These are phyloP conservation scores for Tephrocybe sp. DNA, from an alignment of 768 basidiomycete species.

Conservation along the genomic window DNA sequence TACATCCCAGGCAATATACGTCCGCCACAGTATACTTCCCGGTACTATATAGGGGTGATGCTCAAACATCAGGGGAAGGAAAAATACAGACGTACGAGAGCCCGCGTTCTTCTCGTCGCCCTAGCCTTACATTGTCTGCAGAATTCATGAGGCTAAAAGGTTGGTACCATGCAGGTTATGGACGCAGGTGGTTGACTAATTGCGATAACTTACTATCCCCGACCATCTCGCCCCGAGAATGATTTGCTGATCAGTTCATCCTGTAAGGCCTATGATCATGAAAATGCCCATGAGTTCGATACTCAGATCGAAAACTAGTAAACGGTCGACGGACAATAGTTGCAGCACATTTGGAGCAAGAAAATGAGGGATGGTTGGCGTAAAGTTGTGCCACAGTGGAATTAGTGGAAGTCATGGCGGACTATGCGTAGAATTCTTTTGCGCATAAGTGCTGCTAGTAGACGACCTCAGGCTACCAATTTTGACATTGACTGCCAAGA, in stretches of 20 bases:
- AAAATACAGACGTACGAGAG: conserved; percentile 47
- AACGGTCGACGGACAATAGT: conserved; percentile 52
- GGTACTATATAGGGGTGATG: conserved; percentile 43
- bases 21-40: conserved; percentile 83
- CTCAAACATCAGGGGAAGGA: background rate
- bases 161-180: background rate
- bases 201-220: conserved; percentile 62
- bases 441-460: background rate
- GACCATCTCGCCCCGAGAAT: conserved; percentile 80
- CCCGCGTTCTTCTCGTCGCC: conserved; percentile 69
- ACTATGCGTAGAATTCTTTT: background rate
- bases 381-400: conserved; percentile 61
- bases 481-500: background rate
- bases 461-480: conserved; percentile 3
- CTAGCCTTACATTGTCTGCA: conserved; percentile 71
- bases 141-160: conserved; percentile 66
- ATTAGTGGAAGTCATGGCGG: conserved; percentile 3
- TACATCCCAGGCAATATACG: conserved; percentile 75
- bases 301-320: background rate
- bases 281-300: background rate
- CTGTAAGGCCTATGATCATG: conserved; percentile 56
- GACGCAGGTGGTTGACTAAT: background rate
- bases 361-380: conserved; percentile 63
- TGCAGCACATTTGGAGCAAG: conserved; percentile 67
- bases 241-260: conserved; percentile 85